Conservation (phyloP, 306 rosid species). For the Cajanus cajan region DNA sequence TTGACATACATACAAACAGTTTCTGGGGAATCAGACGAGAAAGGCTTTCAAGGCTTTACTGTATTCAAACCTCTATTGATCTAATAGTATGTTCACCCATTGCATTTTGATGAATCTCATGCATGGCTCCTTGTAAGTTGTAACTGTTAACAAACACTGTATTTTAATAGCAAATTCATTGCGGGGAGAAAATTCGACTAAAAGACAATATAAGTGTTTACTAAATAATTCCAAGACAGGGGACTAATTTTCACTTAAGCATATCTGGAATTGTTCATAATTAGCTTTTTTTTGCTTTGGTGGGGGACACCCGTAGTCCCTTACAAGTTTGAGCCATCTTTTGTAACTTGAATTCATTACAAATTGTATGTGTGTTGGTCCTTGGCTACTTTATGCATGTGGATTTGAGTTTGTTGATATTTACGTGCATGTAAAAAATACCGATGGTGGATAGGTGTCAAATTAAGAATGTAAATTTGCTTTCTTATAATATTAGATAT, state of each 20-base stretch:
- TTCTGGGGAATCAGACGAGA: slow-evolving; percentile 14
- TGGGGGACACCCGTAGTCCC: not conserved
- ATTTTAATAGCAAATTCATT: slow-evolving; percentile 11
- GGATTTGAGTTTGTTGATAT: not conserved
- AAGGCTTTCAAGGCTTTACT: slow-evolving; percentile 20
- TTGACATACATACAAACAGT: slow-evolving; percentile 18
- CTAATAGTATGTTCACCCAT: slow-evolving; percentile 1
- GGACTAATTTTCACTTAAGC: not conserved
- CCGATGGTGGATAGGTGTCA: too few relatives aligned
- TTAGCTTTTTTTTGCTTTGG: not conserved
- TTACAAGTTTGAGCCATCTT: not conserved
- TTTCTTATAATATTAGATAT: too few relatives aligned
- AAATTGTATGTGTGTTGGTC: too few relatives aligned
- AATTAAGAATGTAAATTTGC: too few relatives aligned
- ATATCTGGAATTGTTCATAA: not conserved
- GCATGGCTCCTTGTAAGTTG: slow-evolving; percentile 15
- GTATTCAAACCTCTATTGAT: slow-evolving; percentile 25
- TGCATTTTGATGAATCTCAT: slow-evolving; percentile 32
- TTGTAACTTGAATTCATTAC: not conserved
- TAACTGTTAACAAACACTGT: slow-evolving; percentile 2
- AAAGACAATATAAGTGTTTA: too few relatives aligned
- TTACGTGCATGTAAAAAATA: not conserved
- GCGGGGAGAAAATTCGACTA: not conserved
- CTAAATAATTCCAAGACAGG: not conserved
- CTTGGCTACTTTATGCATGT: not conserved